phyloP scores from a whole-genome alignment of 805 yeast genomes.

The Lipomyces orientalis region DNA sequence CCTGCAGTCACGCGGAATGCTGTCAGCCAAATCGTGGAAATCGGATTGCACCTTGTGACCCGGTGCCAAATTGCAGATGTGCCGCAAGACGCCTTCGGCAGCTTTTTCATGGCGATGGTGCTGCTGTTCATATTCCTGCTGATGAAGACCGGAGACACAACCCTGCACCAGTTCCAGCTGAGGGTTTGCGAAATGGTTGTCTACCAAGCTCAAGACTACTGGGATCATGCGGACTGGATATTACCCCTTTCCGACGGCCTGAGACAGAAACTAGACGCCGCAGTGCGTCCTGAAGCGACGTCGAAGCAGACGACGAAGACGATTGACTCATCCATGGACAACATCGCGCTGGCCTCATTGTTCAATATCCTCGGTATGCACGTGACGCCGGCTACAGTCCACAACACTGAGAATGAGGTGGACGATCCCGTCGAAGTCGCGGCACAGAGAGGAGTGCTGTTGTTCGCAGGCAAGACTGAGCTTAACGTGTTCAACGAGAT shows the following conservation, averaged over 20 bases:
- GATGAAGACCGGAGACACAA: neutral
- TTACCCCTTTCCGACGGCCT: slow-evolving; percentile 18
- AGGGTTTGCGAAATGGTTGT: slow-evolving; percentile 29
- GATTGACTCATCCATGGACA: no score
- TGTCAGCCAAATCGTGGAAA: slow-evolving; percentile 19
- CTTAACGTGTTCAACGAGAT: no score
- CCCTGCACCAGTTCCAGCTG: slow-evolving; percentile 11
- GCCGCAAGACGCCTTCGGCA: slow-evolving; percentile 27
- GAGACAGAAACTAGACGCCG: neutral
- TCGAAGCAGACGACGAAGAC: no score
- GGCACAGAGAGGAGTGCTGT: no score
- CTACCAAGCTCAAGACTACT: slow-evolving; percentile 25
- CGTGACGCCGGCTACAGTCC: no score
- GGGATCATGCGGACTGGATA: slow-evolving; percentile 37
- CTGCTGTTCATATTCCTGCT: slow-evolving; percentile 19
- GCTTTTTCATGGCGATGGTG: slow-evolving; percentile 32
- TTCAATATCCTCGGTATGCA: no score
- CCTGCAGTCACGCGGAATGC: slow-evolving; percentile 14
- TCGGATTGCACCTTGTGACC: slow-evolving; percentile 19
- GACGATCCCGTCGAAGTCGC: no score
- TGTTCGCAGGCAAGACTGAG: no score
- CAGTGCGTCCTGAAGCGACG: no score
- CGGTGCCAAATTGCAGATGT: slow-evolving; percentile 12
- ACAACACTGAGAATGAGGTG: no score
- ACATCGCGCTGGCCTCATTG: no score